Evolutionary conservation across 1,284 basidiomycete species (phyloP).

Genomic region (Phellopilus nigrolimitatus): DNA sequence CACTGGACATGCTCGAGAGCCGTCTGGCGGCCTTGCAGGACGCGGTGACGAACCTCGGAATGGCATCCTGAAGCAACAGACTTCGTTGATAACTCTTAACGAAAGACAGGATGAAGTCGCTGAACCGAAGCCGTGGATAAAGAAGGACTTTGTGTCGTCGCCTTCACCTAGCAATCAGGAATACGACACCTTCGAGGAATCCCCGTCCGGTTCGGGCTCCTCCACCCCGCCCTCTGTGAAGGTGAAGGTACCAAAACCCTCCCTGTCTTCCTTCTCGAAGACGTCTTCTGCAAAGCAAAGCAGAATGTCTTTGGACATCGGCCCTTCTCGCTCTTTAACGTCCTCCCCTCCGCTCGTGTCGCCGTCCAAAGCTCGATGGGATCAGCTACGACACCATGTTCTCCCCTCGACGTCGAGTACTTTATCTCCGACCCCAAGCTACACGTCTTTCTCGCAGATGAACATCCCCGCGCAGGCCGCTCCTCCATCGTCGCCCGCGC

Average conservation of each 20-base stretch:
- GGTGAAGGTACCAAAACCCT: conserved; percentile 3
- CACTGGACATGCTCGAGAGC: conserved; percentile 5
- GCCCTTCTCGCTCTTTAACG: conserved; percentile 9
- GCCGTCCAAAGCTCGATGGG: conserved; percentile 45
- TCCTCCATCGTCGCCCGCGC: no score
- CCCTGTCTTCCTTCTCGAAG: conserved; percentile 3
- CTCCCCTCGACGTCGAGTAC: conserved; percentile 32
- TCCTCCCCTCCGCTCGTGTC: conserved; percentile 30
- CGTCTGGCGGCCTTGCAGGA: conserved; percentile 6
- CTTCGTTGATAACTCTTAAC: conserved; percentile 5
- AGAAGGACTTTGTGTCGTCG: conserved; percentile 12
- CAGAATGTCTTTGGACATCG: conserved; percentile 1
- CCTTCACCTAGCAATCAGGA: conserved; percentile 6
- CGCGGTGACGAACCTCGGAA: background rate
- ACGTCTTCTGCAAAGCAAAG: conserved; percentile 4
- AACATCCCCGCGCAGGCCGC: conserved; percentile 28
- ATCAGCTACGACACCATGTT: conserved; percentile 48
- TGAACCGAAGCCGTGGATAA: conserved; percentile 7
- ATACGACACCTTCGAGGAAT: conserved; percentile 6
- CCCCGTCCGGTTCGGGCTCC: background rate
- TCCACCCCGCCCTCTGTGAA: background rate
- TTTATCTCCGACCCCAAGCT: conserved; percentile 26
- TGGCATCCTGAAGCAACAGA: background rate
- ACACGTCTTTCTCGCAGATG: conserved; percentile 24
- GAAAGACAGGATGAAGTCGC: conserved; percentile 3